A percentile compares a stretch with the other conserved stretches of the same genome.
These are phyloP conservation scores for Geosmithia putterillii DNA, from an alignment of 2,329 filamentous ascomycete species.

Conservation along the genomic window DNA sequence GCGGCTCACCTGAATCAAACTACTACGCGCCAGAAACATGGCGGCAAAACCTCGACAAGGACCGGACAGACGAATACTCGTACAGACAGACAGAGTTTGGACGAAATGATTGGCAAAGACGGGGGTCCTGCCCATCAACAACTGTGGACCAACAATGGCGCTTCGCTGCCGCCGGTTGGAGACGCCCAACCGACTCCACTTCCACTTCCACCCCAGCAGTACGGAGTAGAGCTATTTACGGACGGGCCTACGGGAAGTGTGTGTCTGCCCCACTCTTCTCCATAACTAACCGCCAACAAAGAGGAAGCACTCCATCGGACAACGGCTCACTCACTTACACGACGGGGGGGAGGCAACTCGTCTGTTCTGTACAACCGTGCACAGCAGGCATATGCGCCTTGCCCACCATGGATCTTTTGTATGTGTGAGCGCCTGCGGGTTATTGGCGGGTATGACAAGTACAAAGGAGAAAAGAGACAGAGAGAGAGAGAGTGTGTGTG, in stretches of 20 bases:
- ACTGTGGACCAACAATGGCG: neutral
- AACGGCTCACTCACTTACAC: neutral
- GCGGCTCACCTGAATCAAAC: no score
- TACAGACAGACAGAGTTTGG: no score
- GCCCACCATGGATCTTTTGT: neutral
- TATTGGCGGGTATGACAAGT: neutral
- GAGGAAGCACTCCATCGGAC: no score
- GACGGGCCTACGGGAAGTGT: no score
- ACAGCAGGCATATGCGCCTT: neutral
- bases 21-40: no score
- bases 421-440: neutral
- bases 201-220: no score
- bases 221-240: neutral
- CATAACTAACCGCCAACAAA: neutral
- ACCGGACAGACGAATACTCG: no score
- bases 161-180: neutral
- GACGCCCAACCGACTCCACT: no score
- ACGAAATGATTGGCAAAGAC: neutral
- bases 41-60: no score
- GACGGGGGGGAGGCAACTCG: neutral
- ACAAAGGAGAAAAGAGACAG: no score
- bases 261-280: neutral
- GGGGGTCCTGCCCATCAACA: neutral
- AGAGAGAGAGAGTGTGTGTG: no score
- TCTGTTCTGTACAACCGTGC: neutral